phyloP scores from a whole-genome alignment of 1,139 yeast genomes.

The Scheffersomyces insectosa region DNA sequence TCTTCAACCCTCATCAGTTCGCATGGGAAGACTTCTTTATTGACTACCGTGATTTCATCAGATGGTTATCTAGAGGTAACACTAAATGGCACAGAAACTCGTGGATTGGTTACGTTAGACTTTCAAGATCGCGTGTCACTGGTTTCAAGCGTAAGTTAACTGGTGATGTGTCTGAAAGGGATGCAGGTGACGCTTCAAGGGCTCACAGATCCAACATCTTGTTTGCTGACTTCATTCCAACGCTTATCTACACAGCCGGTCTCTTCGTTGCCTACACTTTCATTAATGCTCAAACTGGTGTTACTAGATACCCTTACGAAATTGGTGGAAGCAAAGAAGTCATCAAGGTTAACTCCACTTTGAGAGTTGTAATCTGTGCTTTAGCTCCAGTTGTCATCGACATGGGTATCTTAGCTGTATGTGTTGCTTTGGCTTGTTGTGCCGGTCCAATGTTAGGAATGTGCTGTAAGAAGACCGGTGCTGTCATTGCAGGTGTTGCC shows the following conservation, averaged over 20 bases:
- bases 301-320: constrained; percentile 43
- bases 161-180: constrained; percentile 89
- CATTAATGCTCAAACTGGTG: constrained; percentile 98
- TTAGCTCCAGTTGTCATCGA: constrained; percentile 90
- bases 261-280: constrained; percentile 89
- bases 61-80: constrained; percentile 99
- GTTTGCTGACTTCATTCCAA: constrained; percentile 85
- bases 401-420: constrained; percentile 77
- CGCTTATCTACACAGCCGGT: constrained; percentile 84
- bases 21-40: constrained; percentile 98
- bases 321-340: constrained; percentile 29
- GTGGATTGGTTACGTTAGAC: constrained; percentile 97
- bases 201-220: constrained; percentile 88
- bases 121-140: constrained; percentile 94
- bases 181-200: constrained; percentile 92
- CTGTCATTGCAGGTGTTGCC: constrained; percentile 95
- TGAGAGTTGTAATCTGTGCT: constrained; percentile 86
- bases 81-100: constrained; percentile 99
- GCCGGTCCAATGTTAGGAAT: constrained; percentile 93
- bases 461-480: constrained; percentile 98
- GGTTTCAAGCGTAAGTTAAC: constrained; percentile 94
- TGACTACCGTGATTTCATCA: constrained; percentile 96
- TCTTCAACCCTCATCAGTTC: constrained; percentile 98
- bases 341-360: constrained; percentile 68
- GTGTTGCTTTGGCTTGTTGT: constrained; percentile 87